Percentiles rank a stretch among this genome's conserved stretches.
These are phyloP conservation scores for Pseudocercospora crystallina DNA, from an alignment of 2,329 filamentous ascomycete species.

Conservation along the genomic window DNA sequence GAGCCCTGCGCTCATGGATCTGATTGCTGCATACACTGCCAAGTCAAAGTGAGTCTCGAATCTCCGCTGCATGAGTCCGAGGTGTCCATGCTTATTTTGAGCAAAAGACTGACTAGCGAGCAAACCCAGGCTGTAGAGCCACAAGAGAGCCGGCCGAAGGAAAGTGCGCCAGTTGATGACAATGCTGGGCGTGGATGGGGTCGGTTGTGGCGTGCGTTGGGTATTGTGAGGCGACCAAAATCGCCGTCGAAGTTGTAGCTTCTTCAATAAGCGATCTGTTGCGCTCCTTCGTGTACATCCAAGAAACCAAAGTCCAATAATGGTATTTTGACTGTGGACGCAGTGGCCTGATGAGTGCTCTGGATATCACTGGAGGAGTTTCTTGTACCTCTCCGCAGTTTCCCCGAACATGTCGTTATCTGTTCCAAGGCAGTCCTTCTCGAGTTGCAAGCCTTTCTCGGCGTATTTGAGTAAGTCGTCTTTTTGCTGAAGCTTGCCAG, in stretches of 20 bases:
- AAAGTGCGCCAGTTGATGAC: neutral
- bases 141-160: neutral
- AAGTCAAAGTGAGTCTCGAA: constrained; percentile 23
- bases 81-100: constrained; percentile 8
- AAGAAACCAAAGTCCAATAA: too few relatives aligned
- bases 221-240: constrained; percentile 9
- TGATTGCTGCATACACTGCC: constrained; percentile 26
- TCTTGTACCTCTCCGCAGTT: constrained; percentile 2
- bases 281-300: too few relatives aligned
- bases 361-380: neutral
- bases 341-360: too few relatives aligned
- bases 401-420: constrained; percentile 18
- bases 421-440: constrained; percentile 12
- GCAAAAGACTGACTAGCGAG: constrained; percentile 12
- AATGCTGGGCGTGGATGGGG: constrained; percentile 3
- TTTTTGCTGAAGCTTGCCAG: constrained; percentile 5
- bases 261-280: too few relatives aligned
- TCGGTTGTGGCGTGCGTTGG: constrained; percentile 8
- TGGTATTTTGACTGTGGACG: too few relatives aligned
- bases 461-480: constrained; percentile 6
- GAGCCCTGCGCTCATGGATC: constrained; percentile 63
- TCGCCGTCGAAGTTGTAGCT: constrained; percentile 9
- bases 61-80: neutral
- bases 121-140: constrained; percentile 18
- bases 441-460: constrained; percentile 15